Percentiles rank a stretch among this genome's conserved stretches.
These are phyloP conservation scores for Epichloe amarillans DNA, from an alignment of 2,329 filamentous ascomycete genomes.

Conservation along the genomic window DNA sequence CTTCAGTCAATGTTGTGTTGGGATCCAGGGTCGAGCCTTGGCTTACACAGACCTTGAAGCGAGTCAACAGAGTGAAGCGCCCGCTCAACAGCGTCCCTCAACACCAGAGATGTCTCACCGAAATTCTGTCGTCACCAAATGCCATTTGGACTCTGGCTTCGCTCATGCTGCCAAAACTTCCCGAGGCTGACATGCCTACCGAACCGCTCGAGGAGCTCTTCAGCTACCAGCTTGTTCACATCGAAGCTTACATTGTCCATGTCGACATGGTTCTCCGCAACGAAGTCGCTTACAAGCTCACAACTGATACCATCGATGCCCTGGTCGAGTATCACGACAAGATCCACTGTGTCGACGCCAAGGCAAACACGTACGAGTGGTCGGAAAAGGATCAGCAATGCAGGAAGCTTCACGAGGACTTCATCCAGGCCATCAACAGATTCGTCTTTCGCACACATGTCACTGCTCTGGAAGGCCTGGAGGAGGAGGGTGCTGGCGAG, in stretches of 20 bases:
- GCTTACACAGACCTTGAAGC: slow-evolving; percentile 92
- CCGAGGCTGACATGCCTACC: slow-evolving; percentile 70
- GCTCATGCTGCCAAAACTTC: slow-evolving; percentile 81
- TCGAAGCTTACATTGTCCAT: slow-evolving; percentile 96
- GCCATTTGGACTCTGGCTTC: slow-evolving; percentile 94
- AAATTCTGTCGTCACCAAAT: slow-evolving; percentile 77
- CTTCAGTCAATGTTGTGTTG: slow-evolving; percentile 88
- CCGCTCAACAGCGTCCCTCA: slow-evolving; percentile 94
- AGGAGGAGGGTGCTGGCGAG: slow-evolving; percentile 93
- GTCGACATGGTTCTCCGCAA: slow-evolving; percentile 98
- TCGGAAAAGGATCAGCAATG: slow-evolving; percentile 90
- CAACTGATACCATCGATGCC: slow-evolving; percentile 81
- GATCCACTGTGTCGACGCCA: slow-evolving; percentile 80
- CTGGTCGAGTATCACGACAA: slow-evolving; percentile 95
- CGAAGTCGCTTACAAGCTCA: slow-evolving; percentile 97
- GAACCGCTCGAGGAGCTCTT: slow-evolving; percentile 78
- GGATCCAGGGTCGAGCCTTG: slow-evolving; percentile 87
- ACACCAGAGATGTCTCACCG: slow-evolving; percentile 88
- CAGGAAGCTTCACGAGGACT: slow-evolving; percentile 95
- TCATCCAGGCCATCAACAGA: slow-evolving; percentile 91
- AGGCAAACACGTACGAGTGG: slow-evolving; percentile 86
- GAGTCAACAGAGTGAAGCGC: slow-evolving; percentile 92
- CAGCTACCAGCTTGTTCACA: slow-evolving; percentile 85
- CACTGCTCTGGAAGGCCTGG: slow-evolving; percentile 81
- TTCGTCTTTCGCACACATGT: slow-evolving; percentile 89